Percentiles rank a stretch among this genome's conserved stretches.
phyloP scores from a whole-genome alignment of 768 basidiomycete species.

The Pleurotus tuoliensis region DNA sequence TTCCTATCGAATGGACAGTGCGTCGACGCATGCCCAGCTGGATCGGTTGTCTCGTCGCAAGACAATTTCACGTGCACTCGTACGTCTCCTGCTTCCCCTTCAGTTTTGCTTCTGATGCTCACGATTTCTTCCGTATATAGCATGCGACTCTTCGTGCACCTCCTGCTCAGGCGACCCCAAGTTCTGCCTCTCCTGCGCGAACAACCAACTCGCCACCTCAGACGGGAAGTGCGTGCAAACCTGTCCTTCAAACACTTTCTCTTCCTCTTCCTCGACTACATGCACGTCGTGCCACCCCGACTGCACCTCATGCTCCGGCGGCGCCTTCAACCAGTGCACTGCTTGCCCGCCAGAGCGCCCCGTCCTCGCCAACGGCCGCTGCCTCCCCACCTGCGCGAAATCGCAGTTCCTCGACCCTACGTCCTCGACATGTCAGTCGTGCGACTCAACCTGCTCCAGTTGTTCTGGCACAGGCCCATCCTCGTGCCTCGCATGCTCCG shows the following conservation, averaged over 20 bases:
- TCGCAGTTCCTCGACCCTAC: conserved; percentile 66
- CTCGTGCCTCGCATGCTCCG: conserved; percentile 54
- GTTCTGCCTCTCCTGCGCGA: conserved; percentile 71
- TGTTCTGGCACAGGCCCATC: conserved; percentile 55
- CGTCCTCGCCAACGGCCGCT: conserved; percentile 71
- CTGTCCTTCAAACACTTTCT: conserved; percentile 69
- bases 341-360: conserved; percentile 65
- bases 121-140: conserved; percentile 21
- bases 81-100: conserved; percentile 19
- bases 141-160: conserved; percentile 69
- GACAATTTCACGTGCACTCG: conserved; percentile 71
- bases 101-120: background rate
- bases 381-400: conserved; percentile 69
- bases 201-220: conserved; percentile 58
- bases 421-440: conserved; percentile 56
- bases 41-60: conserved; percentile 66
- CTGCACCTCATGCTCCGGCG: conserved; percentile 72
- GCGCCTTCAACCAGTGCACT: conserved; percentile 71
- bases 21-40: conserved; percentile 64
- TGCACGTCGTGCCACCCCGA: conserved; percentile 81
- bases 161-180: conserved; percentile 65
- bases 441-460: conserved; percentile 64
- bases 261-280: conserved; percentile 48
- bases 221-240: conserved; percentile 66
- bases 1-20: conserved; percentile 72